Base-by-base conservation (phyloP, 176 grass and related monocot species). In the Panicum miliaceum region DNA sequence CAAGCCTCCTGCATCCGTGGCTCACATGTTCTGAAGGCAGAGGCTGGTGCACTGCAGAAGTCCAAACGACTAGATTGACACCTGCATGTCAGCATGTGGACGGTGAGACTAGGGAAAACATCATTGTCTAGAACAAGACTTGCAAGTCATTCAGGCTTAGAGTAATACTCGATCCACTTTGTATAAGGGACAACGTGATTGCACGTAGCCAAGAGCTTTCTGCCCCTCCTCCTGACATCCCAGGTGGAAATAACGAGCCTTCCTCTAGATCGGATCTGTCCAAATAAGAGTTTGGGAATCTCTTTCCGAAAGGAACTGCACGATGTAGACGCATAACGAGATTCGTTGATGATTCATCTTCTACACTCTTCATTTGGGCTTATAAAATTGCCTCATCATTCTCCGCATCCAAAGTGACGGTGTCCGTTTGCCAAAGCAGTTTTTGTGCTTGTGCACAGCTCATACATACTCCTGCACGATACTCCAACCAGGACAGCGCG, bases 321-420 rank as follows among this genome's bases (percentile, higher is more conserved):
- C 16, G 32, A 75, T 64, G 58, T 29, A 75, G 34, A 84, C 71
- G 29, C 14, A 34, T 29, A 75, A 67, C n/a, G 15, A 76, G 61
- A 70, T 57, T 42, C 48, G 14, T 74, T 40, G 9, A 38, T 45
- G 60, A 54, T 84, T 76, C 19, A 50, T 35, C 15, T 64, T 65
- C 68, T 23, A 47, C 7, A 82, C 54, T 32, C 68, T 47, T 62
- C 68, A 0, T 11, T 58, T 7, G 15, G 2, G 0, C 26, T 5
- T 47, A 60, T 11, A 35, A 64, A 64, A 51, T 14, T 27, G 38
- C 5, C 53, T 35, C 19, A 45, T 15, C 20, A 68, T 48, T 73
- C 1, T 73, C 14, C 0, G 71, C 71, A 50, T 73, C 46, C 71
- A 73, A 73, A 71, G 10, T 4, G 51, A 76, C 18, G 35, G 51